A percentile compares a stretch with the other conserved stretches of the same genome.
These are phyloP conservation scores for Kodamaea hsintzibuensis DNA, from an alignment of 805 yeast species.

Conservation along the genomic window DNA sequence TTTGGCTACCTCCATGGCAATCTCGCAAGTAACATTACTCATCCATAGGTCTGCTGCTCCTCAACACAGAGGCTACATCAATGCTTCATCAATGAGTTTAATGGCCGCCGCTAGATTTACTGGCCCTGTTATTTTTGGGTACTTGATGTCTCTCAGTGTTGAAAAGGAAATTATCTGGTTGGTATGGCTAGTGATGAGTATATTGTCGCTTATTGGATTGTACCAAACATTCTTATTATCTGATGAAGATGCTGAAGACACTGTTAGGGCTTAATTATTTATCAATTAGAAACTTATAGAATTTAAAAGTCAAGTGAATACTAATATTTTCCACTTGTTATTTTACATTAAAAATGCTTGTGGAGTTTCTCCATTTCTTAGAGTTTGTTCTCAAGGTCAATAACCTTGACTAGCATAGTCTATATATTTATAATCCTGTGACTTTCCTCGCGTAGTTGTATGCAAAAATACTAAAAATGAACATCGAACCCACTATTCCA, in stretches of 20 bases:
- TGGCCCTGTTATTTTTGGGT: constrained; percentile 37
- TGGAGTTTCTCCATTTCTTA: neutral
- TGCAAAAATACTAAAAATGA: constrained; percentile 36
- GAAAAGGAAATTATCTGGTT: constrained; percentile 24
- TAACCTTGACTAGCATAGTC: neutral
- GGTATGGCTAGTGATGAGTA: constrained; percentile 35
- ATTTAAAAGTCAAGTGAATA: neutral
- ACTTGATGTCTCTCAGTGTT: constrained; percentile 35
- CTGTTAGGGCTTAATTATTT: no score
- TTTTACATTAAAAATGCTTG: neutral
- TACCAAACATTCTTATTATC: constrained; percentile 28
- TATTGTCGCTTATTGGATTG: constrained; percentile 28
- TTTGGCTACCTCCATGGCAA: constrained; percentile 34
- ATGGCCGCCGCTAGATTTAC: constrained; percentile 32
- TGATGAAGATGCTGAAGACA: constrained; percentile 30
- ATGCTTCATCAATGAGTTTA: constrained; percentile 34
- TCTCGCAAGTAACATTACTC: constrained; percentile 36
- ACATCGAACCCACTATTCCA: constrained; percentile 36
- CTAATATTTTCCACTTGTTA: no score
- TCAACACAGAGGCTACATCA: constrained; percentile 37
- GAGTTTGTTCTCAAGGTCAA: neutral
- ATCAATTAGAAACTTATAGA: neutral
- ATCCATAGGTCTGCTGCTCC: constrained; percentile 37
- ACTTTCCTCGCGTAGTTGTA: constrained; percentile 42
- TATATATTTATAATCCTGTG: constrained; percentile 32